Evolutionary conservation across 1,284 basidiomycete species (phyloP).

Genomic region (Pseudozyma sp.): DNA sequence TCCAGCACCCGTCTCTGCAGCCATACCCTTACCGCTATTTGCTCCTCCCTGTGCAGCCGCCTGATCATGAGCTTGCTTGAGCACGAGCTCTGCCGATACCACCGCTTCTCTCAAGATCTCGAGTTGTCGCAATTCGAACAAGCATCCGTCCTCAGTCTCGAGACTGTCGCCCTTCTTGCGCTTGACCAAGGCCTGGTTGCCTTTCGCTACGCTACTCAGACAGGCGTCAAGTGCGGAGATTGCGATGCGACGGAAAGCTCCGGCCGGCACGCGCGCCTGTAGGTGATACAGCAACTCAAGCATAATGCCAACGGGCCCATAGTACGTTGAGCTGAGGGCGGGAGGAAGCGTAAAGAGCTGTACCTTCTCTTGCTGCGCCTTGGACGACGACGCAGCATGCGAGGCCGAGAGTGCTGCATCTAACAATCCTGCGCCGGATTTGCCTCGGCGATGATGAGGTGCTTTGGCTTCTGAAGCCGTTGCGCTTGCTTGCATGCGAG

Average conservation of each 20-base stretch:
- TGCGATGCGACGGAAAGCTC: slow-evolving; percentile 25
- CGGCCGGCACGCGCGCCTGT: slow-evolving; percentile 24
- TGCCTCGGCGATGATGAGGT: slow-evolving; percentile 29
- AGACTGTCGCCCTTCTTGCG: slow-evolving; percentile 17
- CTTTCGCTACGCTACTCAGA: slow-evolving; percentile 20
- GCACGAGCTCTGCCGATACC: slow-evolving; percentile 37
- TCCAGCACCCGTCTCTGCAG: background rate
- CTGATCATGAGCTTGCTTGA: slow-evolving; percentile 26
- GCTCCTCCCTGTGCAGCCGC: background rate
- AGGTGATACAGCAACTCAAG: slow-evolving; percentile 44
- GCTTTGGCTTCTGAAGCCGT: background rate
- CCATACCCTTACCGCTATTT: background rate
- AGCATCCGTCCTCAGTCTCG: slow-evolving; percentile 28
- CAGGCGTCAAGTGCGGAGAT: slow-evolving; percentile 28
- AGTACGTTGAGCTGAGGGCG: slow-evolving; percentile 27
- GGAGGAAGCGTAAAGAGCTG: slow-evolving; percentile 36
- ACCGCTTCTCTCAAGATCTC: slow-evolving; percentile 44
- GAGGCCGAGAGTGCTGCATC: slow-evolving; percentile 42
- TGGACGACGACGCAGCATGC: slow-evolving; percentile 29
- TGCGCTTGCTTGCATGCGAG: background rate
- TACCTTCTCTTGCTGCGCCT: slow-evolving; percentile 30
- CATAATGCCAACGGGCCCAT: slow-evolving; percentile 28
- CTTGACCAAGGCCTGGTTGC: slow-evolving; percentile 20
- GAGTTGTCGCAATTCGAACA: slow-evolving; percentile 43
- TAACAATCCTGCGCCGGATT: slow-evolving; percentile 46